A percentile compares a stretch with the other conserved stretches of the same genome.
Conservation (phyloP, 2,329 filamentous ascomycete species). For the Chaetomium globosum region DNA sequence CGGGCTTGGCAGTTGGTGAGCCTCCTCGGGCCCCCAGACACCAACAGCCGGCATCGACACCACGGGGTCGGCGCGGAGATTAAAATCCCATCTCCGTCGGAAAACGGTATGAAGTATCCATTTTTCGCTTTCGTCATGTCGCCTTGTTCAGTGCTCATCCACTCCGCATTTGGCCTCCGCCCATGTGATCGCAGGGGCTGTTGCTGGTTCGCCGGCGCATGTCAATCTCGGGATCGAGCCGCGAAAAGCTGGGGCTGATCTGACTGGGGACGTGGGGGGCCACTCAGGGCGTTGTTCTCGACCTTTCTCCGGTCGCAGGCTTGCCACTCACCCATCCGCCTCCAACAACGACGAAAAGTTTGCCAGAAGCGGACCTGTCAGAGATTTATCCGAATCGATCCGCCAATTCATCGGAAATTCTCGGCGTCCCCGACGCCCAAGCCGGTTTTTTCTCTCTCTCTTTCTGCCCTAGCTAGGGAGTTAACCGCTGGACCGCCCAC, state of each 20-base stretch:
- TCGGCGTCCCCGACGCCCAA: neutral
- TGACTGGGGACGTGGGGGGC: conserved; percentile 19
- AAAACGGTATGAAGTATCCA: neutral
- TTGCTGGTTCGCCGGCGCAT: conserved; percentile 23
- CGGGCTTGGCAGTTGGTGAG: conserved; percentile 13
- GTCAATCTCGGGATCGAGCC: conserved; percentile 22
- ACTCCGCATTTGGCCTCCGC: conserved; percentile 20
- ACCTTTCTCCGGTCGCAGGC: neutral
- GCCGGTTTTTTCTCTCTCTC: neutral
- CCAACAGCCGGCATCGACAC: conserved; percentile 6
- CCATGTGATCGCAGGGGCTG: conserved; percentile 34
- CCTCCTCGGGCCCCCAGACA: neutral
- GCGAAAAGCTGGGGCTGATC: conserved; percentile 20
- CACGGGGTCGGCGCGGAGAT: conserved; percentile 22
- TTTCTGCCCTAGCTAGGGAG: neutral
- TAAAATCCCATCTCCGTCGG: conserved; percentile 8
- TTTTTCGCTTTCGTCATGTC: conserved; percentile 19
- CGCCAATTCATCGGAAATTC: neutral
- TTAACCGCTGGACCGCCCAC: too few relatives aligned
- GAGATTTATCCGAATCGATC: conserved; percentile 13
- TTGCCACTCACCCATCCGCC: neutral
- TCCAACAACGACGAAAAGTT: neutral
- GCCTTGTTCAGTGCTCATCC: conserved; percentile 3
- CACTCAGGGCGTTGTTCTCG: neutral
- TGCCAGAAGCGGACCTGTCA: conserved; percentile 12